Conservation (phyloP, 2,329 filamentous ascomycete genomes). For the Thelonectria rubi region DNA sequence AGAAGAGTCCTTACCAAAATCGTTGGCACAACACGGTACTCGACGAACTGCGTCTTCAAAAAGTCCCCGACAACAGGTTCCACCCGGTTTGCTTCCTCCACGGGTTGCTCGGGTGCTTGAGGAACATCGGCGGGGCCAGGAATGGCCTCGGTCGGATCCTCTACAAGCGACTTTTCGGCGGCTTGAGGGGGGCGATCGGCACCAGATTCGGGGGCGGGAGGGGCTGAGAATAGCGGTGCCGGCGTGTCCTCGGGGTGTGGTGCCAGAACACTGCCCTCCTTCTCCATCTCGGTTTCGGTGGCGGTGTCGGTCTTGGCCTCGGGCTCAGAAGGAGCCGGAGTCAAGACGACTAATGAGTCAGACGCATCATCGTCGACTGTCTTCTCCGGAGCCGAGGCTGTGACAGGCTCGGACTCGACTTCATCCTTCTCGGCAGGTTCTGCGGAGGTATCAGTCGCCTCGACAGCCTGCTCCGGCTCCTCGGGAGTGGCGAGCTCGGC, state of each 20-base stretch:
- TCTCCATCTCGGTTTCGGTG: slow-evolving; percentile 22
- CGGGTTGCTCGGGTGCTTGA: slow-evolving; percentile 21
- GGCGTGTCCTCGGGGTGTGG: slow-evolving; percentile 74
- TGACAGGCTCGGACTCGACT: slow-evolving; percentile 8
- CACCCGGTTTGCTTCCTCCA: slow-evolving; percentile 26
- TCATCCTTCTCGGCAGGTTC: slow-evolving; percentile 9
- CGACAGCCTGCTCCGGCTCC: slow-evolving; percentile 27
- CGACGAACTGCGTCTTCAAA: slow-evolving; percentile 95
- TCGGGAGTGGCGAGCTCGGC: slow-evolving; percentile 34
- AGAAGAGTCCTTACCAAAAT: slow-evolving; percentile 75
- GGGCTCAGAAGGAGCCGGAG: slow-evolving; percentile 38
- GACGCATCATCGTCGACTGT: slow-evolving; percentile 28
- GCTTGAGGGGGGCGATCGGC: slow-evolving; percentile 37
- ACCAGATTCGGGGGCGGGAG: slow-evolving; percentile 42
- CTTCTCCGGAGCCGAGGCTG: slow-evolving; percentile 8
- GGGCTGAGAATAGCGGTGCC: slow-evolving; percentile 63
- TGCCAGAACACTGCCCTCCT: slow-evolving; percentile 48
- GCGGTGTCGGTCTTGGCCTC: slow-evolving; percentile 30
- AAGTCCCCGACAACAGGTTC: slow-evolving; percentile 91
- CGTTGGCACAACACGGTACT: slow-evolving; percentile 92
- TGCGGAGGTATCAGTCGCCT: slow-evolving; percentile 11
- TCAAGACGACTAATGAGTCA: slow-evolving; percentile 35
- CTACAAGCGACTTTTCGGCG: slow-evolving; percentile 26
- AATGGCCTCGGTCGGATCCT: slow-evolving; percentile 20
- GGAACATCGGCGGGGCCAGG: slow-evolving; percentile 16